These are phyloP conservation scores for Cryptococcus jaspeensis DNA, from an alignment of 1,284 basidiomycete genomes.

Conservation along the genomic window DNA sequence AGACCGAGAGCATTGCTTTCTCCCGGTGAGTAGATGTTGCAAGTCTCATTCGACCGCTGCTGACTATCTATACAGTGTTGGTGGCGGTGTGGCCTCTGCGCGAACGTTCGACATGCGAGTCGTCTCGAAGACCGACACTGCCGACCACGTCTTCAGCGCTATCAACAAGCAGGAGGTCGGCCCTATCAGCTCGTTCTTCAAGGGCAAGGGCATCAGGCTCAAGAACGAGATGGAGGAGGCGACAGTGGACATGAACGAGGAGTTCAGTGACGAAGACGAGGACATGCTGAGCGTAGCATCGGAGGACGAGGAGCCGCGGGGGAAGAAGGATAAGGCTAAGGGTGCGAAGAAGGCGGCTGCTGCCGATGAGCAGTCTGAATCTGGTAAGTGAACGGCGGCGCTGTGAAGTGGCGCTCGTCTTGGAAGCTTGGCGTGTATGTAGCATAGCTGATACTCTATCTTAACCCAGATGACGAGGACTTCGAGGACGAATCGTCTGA, in stretches of 20 bases:
- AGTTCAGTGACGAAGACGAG: conserved; percentile 75
- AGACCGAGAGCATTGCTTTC: conserved; percentile 89
- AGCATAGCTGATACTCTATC: not conserved
- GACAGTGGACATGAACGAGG: conserved; percentile 63
- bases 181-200: conserved; percentile 77
- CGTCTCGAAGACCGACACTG: conserved; percentile 69
- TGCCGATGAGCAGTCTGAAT: conserved; percentile 71
- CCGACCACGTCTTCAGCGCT: conserved; percentile 85
- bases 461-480: conserved; percentile 67
- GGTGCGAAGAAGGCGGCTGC: conserved; percentile 47
- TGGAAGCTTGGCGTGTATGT: not conserved
- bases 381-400: conserved; percentile 59
- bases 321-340: conserved; percentile 52
- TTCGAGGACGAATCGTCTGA: conserved; percentile 83
- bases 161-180: conserved; percentile 96
- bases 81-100: conserved; percentile 81
- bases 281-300: conserved; percentile 53
- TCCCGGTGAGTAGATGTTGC: conserved; percentile 60
- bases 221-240: conserved; percentile 98
- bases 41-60: not conserved
- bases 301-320: conserved; percentile 36
- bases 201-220: conserved; percentile 85
- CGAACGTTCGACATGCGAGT: conserved; percentile 95
- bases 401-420: not conserved
- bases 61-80: conserved; percentile 59